A percentile compares a stretch with the other conserved stretches of the same genome.
These are phyloP conservation scores for Ananas comosus DNA, from an alignment of 176 grass and related monocot species.

Conservation along the genomic window DNA sequence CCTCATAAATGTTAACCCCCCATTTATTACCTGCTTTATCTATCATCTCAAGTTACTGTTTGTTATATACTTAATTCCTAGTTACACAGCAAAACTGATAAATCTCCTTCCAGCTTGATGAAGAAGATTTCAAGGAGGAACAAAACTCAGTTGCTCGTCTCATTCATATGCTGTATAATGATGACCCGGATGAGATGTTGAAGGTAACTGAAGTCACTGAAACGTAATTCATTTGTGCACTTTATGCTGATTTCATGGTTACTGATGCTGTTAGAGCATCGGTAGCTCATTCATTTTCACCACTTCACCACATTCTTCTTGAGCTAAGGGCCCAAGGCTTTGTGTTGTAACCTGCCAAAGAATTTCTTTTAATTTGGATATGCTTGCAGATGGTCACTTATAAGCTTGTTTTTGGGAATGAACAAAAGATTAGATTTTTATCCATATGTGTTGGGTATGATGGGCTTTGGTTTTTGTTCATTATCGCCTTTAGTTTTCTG, in stretches of 20 bases:
- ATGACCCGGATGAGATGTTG: slow-evolving; percentile 95
- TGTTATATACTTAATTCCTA: slow-evolving; percentile 2
- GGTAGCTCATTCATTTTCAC: too few relatives aligned
- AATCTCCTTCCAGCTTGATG: slow-evolving; percentile 60
- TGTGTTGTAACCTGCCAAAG: background rate
- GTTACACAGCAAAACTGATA: background rate
- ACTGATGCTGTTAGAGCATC: background rate
- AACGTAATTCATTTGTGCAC: slow-evolving; percentile 7
- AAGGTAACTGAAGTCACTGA: slow-evolving; percentile 49
- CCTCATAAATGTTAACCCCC: background rate
- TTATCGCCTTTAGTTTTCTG: too few relatives aligned
- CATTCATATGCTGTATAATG: slow-evolving; percentile 93
- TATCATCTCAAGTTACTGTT: slow-evolving; percentile 5
- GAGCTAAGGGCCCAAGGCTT: too few relatives aligned
- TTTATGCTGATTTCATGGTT: slow-evolving; percentile 2
- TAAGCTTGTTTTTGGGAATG: background rate
- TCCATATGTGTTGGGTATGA: too few relatives aligned
- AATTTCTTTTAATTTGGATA: background rate
- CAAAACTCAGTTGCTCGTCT: slow-evolving; percentile 94
- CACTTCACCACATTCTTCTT: too few relatives aligned
- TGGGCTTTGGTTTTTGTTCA: too few relatives aligned
- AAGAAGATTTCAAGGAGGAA: slow-evolving; percentile 99
- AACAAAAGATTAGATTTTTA: background rate
- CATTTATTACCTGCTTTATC: background rate
- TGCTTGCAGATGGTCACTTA: background rate